Conservation (phyloP, 768 basidiomycete species). For the Leccinum sublutescens region DNA sequence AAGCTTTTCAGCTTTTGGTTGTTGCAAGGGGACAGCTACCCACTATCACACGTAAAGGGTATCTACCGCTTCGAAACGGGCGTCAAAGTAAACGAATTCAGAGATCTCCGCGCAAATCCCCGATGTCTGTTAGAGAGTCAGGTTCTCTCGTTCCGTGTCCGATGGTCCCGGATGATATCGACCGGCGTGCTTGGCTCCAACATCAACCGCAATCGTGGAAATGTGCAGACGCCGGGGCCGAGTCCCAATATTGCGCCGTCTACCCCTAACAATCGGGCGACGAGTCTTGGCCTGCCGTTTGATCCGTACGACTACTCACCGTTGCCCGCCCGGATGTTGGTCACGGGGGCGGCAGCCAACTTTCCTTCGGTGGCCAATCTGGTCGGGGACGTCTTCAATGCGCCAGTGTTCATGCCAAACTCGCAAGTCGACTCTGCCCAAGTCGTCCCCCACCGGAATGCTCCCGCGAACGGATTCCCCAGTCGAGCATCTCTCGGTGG, state of each 20-base stretch:
- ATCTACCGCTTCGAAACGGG: constrained; percentile 88
- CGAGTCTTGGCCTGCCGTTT: constrained; percentile 63
- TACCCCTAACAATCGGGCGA: constrained; percentile 23
- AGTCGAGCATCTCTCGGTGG: constrained; percentile 69
- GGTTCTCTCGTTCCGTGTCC: constrained; percentile 75
- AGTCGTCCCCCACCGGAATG: constrained; percentile 64
- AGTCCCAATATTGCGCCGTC: constrained; percentile 21
- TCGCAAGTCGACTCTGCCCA: constrained; percentile 80
- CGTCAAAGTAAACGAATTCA: constrained; percentile 84
- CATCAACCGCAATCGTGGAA: constrained; percentile 31
- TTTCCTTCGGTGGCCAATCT: constrained; percentile 81
- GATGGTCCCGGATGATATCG: constrained; percentile 72
- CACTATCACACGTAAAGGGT: constrained; percentile 77
- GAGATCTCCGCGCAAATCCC: constrained; percentile 85
- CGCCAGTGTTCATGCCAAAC: constrained; percentile 70
- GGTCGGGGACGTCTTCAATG: constrained; percentile 80
- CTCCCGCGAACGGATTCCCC: constrained; percentile 67
- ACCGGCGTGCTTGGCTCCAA: constrained; percentile 61
- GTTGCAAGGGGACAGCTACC: constrained; percentile 74
- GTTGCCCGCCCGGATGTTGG: constrained; percentile 64
- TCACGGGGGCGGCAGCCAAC: constrained; percentile 79
- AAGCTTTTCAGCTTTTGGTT: constrained; percentile 91
- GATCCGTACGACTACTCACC: constrained; percentile 74
- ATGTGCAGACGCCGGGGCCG: constrained; percentile 31
- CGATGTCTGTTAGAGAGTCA: constrained; percentile 84